Base-by-base conservation (phyloP, 2,329 filamentous ascomycete species). In the Metarhizium rileyi region DNA sequence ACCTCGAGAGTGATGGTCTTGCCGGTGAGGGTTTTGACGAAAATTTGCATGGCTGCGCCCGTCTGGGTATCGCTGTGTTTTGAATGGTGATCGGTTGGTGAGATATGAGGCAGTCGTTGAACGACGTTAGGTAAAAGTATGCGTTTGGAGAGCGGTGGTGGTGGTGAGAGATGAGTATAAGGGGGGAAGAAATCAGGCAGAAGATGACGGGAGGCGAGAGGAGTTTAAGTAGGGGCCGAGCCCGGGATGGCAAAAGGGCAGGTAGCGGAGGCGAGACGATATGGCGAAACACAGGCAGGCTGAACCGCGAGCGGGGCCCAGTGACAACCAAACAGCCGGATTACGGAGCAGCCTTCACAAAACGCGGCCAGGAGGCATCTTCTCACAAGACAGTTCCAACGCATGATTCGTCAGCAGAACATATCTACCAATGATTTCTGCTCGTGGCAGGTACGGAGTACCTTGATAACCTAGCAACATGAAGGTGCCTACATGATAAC, bases 11-110 rank as follows among this genome's bases (percentile, higher is more conserved):
- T 70, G 59, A 70, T 70, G 56, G 66, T 70, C 67, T 70, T 70
- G 64, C 90, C 90, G 71, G 90, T 95, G 63, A 95, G 70, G 71
- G 51, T 18, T 46, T 41, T 46, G 26, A 48, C n/a, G 30, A 46
- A 47, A 25, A 61, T 65, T 51, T 64, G 61, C 43, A 52, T 55
- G 44, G 28, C 50, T 54, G 42, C 52, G 51, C 22, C 48, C 49
- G 46, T 50, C 47, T 50, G 43, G 4, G n/a, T 48, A 23, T 47
- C 50, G 50, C 43, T 52, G 45, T 40, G 18, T 44, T 44, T n/a
- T 30, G 36, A 20, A n/a, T 38, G 35, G 18, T 38, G 14, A 22
- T 57, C 48, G 57, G 50, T 59, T 54, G 48, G 48, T 52, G 49
- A 54, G 56, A 51, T 60, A 46, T 48, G 48, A 46, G 56, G 50